Evolutionary conservation across 192 early-diverging fungal species (phyloP).

Genomic region (Gonapodya sp.): DNA sequence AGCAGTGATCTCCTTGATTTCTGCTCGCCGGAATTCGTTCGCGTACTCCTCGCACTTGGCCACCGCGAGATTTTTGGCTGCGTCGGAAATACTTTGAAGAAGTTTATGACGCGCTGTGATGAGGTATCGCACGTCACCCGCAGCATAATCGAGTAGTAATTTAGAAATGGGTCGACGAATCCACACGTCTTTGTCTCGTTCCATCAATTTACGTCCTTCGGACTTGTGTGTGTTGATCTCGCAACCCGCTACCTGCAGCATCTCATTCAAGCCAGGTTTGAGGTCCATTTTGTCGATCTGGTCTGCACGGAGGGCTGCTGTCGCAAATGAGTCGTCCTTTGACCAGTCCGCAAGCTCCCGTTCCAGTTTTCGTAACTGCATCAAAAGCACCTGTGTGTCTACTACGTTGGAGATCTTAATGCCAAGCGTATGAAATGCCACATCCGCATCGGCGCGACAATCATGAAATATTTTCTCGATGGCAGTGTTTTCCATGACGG

Average conservation of each 20-base stretch:
- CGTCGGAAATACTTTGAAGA: background rate
- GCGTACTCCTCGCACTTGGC: constrained; percentile 8
- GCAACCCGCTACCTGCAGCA: background rate
- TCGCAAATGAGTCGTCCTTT: background rate
- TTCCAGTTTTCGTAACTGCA: constrained; percentile 3
- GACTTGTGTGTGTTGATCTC: background rate
- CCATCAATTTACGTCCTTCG: background rate
- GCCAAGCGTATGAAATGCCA: background rate
- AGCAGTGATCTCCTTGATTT: background rate
- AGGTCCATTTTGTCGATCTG: background rate
- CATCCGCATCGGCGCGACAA: constrained; percentile 4
- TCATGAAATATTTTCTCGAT: background rate
- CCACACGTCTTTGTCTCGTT: background rate
- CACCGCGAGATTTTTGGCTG: background rate
- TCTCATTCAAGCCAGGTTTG: constrained; percentile 4
- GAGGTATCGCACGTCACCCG: background rate
- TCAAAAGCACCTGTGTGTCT: background rate
- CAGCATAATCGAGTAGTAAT: background rate
- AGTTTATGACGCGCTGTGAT: background rate
- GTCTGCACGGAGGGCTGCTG: background rate
- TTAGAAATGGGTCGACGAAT: background rate
- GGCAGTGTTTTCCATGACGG: background rate
- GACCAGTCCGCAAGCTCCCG: background rate
- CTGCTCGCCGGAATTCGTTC: background rate
- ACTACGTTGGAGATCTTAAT: background rate